These are phyloP conservation scores for Nitzschia palea DNA, from an alignment of 108 stramenopile species.

Conservation along the genomic window DNA sequence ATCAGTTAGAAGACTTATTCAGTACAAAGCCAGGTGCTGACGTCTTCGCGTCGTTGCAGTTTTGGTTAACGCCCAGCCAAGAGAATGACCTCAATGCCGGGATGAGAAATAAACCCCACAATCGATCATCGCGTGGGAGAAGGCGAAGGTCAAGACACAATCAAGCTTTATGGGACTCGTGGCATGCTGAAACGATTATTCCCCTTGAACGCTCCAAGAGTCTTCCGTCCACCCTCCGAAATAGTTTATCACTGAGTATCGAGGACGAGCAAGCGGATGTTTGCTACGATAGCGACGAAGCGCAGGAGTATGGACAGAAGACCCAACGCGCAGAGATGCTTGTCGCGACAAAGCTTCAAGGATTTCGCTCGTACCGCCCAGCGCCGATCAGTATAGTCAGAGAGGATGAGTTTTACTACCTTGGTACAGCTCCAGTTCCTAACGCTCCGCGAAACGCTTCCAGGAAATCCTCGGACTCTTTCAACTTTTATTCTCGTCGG, in stretches of 20 bases:
- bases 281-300: slow-evolving; percentile 37
- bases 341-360: not conserved
- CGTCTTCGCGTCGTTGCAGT: slow-evolving; percentile 11
- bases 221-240: not conserved
- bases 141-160: slow-evolving; percentile 4
- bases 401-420: not conserved
- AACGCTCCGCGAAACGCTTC: not conserved
- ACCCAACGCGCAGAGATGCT: slow-evolving; percentile 7
- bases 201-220: slow-evolving; percentile 14
- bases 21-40: not conserved
- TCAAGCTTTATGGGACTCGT: slow-evolving; percentile 7
- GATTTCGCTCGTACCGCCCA: not conserved
- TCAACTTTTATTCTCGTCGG: slow-evolving; percentile 9
- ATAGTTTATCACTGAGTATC: not conserved
- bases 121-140: slow-evolving; percentile 1
- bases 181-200: slow-evolving; percentile 9
- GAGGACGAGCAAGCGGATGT: not conserved
- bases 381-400: not conserved
- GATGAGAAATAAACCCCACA: not conserved
- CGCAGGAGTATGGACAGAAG: slow-evolving; percentile 11
- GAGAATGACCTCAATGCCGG: not conserved
- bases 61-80: slow-evolving; percentile 20
- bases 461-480: not conserved
- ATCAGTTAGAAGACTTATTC: slow-evolving; percentile 5
- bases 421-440: not conserved